A percentile compares a stretch with the other conserved stretches of the same genome.
Evolutionary conservation across 148 eudicot species (phyloP).

Genomic region (Rhododendron ferrugineum): DNA sequence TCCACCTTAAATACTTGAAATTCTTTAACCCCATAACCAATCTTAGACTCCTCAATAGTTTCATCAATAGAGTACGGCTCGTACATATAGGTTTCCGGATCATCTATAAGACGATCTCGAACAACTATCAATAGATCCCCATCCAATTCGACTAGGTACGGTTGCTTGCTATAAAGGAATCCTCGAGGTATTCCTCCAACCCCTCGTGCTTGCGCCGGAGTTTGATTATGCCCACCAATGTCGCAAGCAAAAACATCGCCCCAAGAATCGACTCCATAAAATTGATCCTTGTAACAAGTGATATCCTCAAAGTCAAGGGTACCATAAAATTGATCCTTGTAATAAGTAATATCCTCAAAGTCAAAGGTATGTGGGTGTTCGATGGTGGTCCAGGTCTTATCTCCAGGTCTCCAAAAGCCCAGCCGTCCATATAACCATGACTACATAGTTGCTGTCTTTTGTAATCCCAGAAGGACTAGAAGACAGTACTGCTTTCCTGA

Average conservation of each 20-base stretch:
- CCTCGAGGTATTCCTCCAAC: background rate
- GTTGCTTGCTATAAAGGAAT: too few relatives aligned
- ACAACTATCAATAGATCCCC: too few relatives aligned
- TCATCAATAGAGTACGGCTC: too few relatives aligned
- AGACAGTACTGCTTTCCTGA: slow-evolving; percentile 10
- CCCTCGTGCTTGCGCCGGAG: background rate
- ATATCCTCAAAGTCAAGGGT: background rate
- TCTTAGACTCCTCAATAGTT: too few relatives aligned
- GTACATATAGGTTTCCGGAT: too few relatives aligned
- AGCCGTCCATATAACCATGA: background rate
- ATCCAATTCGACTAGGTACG: too few relatives aligned
- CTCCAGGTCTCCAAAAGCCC: background rate
- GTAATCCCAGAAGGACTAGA: background rate
- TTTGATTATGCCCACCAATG: background rate
- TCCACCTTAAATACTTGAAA: too few relatives aligned
- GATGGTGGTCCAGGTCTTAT: background rate
- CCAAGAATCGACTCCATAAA: background rate
- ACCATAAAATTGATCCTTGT: background rate
- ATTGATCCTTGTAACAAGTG: background rate
- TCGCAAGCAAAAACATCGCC: background rate
- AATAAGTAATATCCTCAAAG: background rate
- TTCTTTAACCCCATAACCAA: too few relatives aligned
- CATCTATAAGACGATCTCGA: too few relatives aligned
- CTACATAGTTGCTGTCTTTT: background rate
- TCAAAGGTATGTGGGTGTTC: background rate